Base-by-base conservation (phyloP, 257 asterid species). In the Jasminum sambac region DNA sequence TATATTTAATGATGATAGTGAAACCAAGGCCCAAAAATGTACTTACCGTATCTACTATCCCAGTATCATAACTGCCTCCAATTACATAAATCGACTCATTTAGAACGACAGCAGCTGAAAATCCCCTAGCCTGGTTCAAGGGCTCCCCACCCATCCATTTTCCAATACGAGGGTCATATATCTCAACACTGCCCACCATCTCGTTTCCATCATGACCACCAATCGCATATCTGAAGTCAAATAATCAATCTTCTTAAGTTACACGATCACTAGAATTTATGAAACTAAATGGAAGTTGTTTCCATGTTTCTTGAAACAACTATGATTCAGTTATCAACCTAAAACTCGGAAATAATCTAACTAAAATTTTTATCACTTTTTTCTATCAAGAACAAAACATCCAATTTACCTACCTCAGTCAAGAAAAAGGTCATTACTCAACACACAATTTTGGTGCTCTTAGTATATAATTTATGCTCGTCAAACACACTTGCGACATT, bases 141-240 rank as follows among this genome's bases (percentile, higher is more conserved):
- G 96, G 85, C 74, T 84, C 85, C 43, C 83, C 89, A 9, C 37
- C 11, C 74, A 80, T 80, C 98, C 96, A 90, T 68, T 55, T 81
- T 17, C 82, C 96, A 39, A 75, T 25, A 57, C 92, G 92, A 77
- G 96, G 95, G 50, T 90, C 96, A 25, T 86, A 90, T 46, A 92
- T 84, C 76, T 92, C 98, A 46, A 88, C 75, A 39, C 79, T 86
- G 1, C 84, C 63, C 41, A 82, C 77, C 95, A 86, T 88, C 9
- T 48, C 46, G 67, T 64, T 68, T 61, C 89, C 96, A 81, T 88
- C 88, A 71, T 48, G 84, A 43, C 98, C 98, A 50, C 98, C 96
- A 25, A 91, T 17, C 11, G 88, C 94, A 40, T 91, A 91, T 78
- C 97, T 91, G 84, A 37, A 69, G 43, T 38, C 52, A 24, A 58